phyloP scores from a whole-genome alignment of 345 rosid genomes.

The Salix viminalis region DNA sequence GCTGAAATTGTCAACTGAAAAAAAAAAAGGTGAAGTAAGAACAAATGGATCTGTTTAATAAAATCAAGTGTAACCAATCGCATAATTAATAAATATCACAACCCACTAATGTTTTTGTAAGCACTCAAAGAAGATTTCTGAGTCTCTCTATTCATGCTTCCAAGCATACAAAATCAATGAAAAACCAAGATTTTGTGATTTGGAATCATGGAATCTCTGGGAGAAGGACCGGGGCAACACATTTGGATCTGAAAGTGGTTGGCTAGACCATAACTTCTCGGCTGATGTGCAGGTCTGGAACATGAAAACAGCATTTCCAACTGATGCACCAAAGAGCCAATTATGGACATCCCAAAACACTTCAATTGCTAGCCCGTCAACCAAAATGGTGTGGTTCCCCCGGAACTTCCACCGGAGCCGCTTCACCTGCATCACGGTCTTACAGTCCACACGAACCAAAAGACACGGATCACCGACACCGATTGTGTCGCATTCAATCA shows the following conservation, averaged over 20 bases:
- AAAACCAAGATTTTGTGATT: slow-evolving; percentile 63
- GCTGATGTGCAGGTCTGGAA: slow-evolving; percentile 73
- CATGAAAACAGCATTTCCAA: slow-evolving; percentile 85
- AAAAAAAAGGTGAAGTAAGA: slow-evolving; percentile 13
- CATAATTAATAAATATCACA: slow-evolving; percentile 42
- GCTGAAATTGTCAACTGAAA: slow-evolving; percentile 24
- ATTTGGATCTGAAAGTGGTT: slow-evolving; percentile 44
- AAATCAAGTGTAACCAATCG: slow-evolving; percentile 37
- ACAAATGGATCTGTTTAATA: slow-evolving; percentile 27
- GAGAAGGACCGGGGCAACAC: slow-evolving; percentile 53
- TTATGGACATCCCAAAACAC: slow-evolving; percentile 90
- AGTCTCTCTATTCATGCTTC: slow-evolving; percentile 71
- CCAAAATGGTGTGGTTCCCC: slow-evolving; percentile 70
- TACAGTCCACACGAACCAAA: slow-evolving; percentile 66
- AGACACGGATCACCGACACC: slow-evolving; percentile 62
- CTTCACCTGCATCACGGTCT: slow-evolving; percentile 74
- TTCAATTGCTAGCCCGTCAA: slow-evolving; percentile 71
- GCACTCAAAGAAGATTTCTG: slow-evolving; percentile 32
- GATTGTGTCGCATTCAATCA: slow-evolving; percentile 60
- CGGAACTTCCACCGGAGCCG: slow-evolving; percentile 81
- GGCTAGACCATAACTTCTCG: slow-evolving; percentile 67
- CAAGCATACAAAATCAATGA: slow-evolving; percentile 80
- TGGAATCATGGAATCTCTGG: slow-evolving; percentile 57
- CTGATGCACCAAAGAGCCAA: slow-evolving; percentile 74
- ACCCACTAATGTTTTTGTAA: slow-evolving; percentile 44